Evolutionary conservation across 257 asterid genomes (phyloP).

Genomic region (Parsonsia alboflavescens): DNA sequence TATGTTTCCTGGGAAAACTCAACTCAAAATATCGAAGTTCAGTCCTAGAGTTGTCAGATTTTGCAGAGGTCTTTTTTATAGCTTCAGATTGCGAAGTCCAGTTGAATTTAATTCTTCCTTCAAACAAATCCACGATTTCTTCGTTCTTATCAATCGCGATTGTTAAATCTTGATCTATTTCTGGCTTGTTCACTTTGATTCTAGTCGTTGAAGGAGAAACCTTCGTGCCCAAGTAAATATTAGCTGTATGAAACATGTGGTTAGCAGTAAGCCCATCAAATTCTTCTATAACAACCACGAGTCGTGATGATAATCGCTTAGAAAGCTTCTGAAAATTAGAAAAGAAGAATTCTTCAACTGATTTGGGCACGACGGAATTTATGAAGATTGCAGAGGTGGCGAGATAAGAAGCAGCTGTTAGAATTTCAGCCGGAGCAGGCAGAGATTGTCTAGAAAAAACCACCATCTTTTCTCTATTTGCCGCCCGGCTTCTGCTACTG

Average conservation of each 20-base stretch:
- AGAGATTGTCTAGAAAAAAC: constrained; percentile 27
- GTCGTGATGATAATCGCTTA: constrained; percentile 41
- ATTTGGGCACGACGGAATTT: constrained; percentile 46
- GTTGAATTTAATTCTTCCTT: constrained; percentile 23
- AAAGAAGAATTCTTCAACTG: constrained; percentile 32
- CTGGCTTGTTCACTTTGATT: constrained; percentile 45
- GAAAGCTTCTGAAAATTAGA: constrained; percentile 37
- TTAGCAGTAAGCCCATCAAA: constrained; percentile 63
- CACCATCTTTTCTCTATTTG: constrained; percentile 13
- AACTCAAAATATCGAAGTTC: constrained; percentile 48
- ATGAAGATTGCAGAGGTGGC: constrained; percentile 45
- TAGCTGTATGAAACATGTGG: constrained; percentile 54
- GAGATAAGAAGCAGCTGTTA: constrained; percentile 51
- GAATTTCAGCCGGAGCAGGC: constrained; percentile 36
- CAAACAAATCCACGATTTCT: constrained; percentile 40
- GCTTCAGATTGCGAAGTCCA: constrained; percentile 50
- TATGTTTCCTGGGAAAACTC: constrained; percentile 9
- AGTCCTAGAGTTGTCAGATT: constrained; percentile 20
- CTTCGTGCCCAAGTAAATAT: constrained; percentile 45
- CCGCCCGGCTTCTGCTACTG: no score
- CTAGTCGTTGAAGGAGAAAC: constrained; percentile 44
- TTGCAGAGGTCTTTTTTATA: constrained; percentile 17
- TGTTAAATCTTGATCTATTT: constrained; percentile 41
- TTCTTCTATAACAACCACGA: constrained; percentile 57
- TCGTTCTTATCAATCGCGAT: constrained; percentile 53